Evolutionary conservation across 1,139 yeast genomes (phyloP), one percentile per base, ranked within the genome.

Genomic region (Candida sp.): DNA sequence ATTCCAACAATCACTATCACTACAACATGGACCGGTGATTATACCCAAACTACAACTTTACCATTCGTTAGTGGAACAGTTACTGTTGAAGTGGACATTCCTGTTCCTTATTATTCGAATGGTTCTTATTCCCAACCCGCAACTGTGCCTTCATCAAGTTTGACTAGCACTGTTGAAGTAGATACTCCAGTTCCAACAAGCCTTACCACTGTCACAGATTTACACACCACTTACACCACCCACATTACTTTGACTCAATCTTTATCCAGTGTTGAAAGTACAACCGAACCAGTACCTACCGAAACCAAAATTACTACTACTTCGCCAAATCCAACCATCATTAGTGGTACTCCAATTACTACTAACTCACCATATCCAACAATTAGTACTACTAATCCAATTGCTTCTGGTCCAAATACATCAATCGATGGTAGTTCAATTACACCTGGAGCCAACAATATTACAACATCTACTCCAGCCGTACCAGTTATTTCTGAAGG

Each of bases 161-260:
- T 48, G 9, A 56, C 44, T 6, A 46, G 57, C 6, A 52, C 58
- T 1, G 50, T 60, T 21, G 57, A 53, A 9, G 52, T 53, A 19
- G 37, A 41, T 6, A 43, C 30, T 3, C 57, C 64, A 15, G 19
- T 15, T 15, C 19, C 19, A 15, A 15, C 19, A 15, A 15, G 19
- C 3, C 19, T 15, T 15, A 15, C 19, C 19, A 15, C 19, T 15
- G 19, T 15, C 19, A 15, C 19, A 3, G 19, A 15, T 15, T 15
- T 15, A 15, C 19, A 15, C 19, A 15, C 19, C 19, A 15, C 19
- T 15, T 15, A 15, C 19, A 15, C 19, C 19, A 15, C 19, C 3
- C 19, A 15, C 3, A 15, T 15, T 15, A 15, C 19, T 15, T 15
- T 15, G 3, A 15, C 19, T 2, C 19, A 15, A 15, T 15, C 19